Conservation (phyloP, 805 yeast genomes). For the Lipomyces mesembrius region DNA sequence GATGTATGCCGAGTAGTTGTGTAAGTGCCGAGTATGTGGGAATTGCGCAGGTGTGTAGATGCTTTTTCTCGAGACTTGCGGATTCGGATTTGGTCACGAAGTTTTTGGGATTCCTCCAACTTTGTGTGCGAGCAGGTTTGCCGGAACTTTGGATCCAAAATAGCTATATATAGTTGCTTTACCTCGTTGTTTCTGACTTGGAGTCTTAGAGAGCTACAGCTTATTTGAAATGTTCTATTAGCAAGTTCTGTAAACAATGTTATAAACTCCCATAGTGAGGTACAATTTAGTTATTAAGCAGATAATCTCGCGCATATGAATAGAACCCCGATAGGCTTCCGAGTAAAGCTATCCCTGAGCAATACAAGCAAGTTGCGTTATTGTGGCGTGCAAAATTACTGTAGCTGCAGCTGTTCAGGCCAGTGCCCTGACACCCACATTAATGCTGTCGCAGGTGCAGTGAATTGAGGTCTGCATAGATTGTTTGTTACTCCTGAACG, state of each 20-base stretch:
- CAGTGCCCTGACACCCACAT: background rate
- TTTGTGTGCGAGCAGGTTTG: too few relatives aligned
- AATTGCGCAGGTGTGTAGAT: background rate
- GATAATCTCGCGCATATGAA: background rate
- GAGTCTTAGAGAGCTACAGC: background rate
- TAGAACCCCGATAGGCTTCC: too few relatives aligned
- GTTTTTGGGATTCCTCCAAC: background rate
- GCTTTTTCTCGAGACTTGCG: background rate
- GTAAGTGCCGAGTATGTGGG: background rate
- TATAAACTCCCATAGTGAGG: background rate
- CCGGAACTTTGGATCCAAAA: background rate
- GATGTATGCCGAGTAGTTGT: background rate
- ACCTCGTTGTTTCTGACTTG: background rate
- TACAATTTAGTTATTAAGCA: background rate
- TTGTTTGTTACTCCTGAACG: conserved; percentile 1
- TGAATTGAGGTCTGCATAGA: background rate
- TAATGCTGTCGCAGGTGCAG: background rate
- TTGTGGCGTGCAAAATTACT: too few relatives aligned
- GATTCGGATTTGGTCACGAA: background rate
- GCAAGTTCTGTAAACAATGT: background rate
- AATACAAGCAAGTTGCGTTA: too few relatives aligned
- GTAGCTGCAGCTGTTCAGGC: background rate
- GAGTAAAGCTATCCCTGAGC: too few relatives aligned
- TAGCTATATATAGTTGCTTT: background rate
- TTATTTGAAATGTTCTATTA: background rate